phyloP scores from a whole-genome alignment of 306 rosid species.

The Oxytropis ochrocephala region DNA sequence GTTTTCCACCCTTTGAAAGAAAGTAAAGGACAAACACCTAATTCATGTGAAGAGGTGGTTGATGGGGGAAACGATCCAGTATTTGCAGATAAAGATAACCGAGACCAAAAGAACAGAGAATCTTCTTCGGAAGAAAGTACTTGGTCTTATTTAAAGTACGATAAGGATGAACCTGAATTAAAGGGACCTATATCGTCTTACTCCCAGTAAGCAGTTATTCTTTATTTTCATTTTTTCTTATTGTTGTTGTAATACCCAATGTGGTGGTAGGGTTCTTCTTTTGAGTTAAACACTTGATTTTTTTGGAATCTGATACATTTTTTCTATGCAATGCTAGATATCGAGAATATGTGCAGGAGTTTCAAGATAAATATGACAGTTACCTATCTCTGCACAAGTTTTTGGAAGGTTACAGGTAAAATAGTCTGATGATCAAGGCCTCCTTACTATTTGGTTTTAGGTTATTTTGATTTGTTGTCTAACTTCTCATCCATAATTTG shows the following conservation, averaged over 20 bases:
- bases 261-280: neutral
- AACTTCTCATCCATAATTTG: conserved; percentile 24
- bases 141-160: conserved; percentile 84
- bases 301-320: conserved; percentile 22
- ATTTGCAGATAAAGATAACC: conserved; percentile 57
- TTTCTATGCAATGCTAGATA: conserved; percentile 43
- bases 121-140: conserved; percentile 95
- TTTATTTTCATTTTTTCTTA: neutral
- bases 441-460: neutral
- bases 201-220: conserved; percentile 65
- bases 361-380: conserved; percentile 73
- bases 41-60: conserved; percentile 43
- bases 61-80: conserved; percentile 51
- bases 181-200: conserved; percentile 72
- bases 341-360: conserved; percentile 86
- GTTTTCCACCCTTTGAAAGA: too few species aligned
- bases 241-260: neutral
- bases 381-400: conserved; percentile 81
- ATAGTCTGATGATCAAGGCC: neutral
- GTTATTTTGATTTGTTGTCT: neutral
- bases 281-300: conserved; percentile 13
- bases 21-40: conserved; percentile 54
- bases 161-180: conserved; percentile 82
- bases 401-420: conserved; percentile 71
- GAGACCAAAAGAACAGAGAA: conserved; percentile 86